Percentiles rank a stretch among this genome's conserved stretches.
phyloP scores from a whole-genome alignment of 129 eudicot species.

The Flaveria ramosissima region DNA sequence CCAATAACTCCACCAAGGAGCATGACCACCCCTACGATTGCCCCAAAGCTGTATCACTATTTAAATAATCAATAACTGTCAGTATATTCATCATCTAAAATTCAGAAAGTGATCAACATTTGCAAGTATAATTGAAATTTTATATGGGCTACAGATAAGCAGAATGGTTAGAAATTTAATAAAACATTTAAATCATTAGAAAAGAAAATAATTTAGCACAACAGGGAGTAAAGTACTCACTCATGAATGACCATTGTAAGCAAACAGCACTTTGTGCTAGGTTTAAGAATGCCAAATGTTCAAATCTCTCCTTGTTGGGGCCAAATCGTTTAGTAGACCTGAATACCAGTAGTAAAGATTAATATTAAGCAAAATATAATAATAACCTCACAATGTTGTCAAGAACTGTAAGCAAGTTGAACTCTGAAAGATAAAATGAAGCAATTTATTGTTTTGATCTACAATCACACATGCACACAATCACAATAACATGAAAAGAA shows the following conservation, averaged over 20 bases:
- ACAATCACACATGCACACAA: neutral
- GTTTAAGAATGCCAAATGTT: slow-evolving; percentile 89
- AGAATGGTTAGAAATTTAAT: slow-evolving; percentile 1
- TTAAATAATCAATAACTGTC: slow-evolving; percentile 28
- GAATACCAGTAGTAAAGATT: slow-evolving; percentile 12
- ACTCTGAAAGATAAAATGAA: neutral
- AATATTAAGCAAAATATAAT: neutral
- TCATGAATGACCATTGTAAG: slow-evolving; percentile 85
- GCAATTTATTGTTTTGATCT: neutral
- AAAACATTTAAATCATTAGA: neutral
- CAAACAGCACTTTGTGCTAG: slow-evolving; percentile 92
- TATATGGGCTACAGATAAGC: neutral
- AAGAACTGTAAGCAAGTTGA: neutral
- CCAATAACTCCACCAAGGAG: slow-evolving; percentile 99
- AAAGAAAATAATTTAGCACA: neutral
- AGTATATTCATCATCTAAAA: slow-evolving; percentile 6
- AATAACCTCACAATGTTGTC: neutral
- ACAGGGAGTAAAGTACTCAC: slow-evolving; percentile 44
- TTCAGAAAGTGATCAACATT: neutral
- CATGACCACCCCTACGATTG: slow-evolving; percentile 60
- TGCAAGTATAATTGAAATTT: neutral
- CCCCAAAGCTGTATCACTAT: slow-evolving; percentile 92
- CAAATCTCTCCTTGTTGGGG: slow-evolving; percentile 77
- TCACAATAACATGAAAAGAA: neutral
- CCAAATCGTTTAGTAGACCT: slow-evolving; percentile 98